Percentiles rank a stretch among this genome's conserved stretches.
Conservation (phyloP, 139 green algal genomes). For the Diplosphaera chodatii region DNA sequence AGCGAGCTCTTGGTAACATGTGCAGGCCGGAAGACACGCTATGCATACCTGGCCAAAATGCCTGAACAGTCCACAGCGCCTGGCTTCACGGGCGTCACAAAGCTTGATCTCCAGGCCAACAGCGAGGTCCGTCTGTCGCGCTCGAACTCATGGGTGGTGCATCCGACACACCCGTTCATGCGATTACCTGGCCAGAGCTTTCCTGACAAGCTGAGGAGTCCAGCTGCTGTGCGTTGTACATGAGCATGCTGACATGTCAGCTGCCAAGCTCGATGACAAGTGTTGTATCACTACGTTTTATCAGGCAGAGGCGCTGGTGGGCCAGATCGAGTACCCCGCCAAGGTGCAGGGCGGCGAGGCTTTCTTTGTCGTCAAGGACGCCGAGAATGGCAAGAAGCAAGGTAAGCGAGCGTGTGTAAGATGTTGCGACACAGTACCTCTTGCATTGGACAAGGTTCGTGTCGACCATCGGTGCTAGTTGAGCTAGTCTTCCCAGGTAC, state of each 20-base stretch:
- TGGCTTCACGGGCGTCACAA: background rate
- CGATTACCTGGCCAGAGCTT: too few species aligned
- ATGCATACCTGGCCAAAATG: constrained; percentile 20
- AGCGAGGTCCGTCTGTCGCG: background rate
- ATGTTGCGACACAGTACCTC: too few species aligned
- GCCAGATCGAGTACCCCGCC: constrained; percentile 32
- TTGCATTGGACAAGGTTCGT: too few species aligned
- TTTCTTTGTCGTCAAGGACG: constrained; percentile 50
- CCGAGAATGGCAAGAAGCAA: background rate
- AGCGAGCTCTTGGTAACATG: background rate
- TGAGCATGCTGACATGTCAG: too few species aligned
- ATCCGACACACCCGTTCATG: too few species aligned
- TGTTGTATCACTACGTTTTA: too few species aligned
- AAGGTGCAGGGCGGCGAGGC: constrained; percentile 53
- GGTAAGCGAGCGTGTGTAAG: background rate
- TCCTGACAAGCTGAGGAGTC: too few species aligned
- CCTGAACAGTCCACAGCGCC: background rate
- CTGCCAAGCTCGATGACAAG: too few species aligned
- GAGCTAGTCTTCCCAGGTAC: too few species aligned
- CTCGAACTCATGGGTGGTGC: too few species aligned
- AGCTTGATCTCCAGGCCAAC: background rate
- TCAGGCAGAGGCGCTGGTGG: constrained; percentile 16
- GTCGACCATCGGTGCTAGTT: too few species aligned
- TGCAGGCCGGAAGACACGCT: constrained; percentile 26
- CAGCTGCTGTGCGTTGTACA: too few species aligned